Conservation (phyloP, 2,329 filamentous ascomycete species). For the Zymoseptoria crescenta region DNA sequence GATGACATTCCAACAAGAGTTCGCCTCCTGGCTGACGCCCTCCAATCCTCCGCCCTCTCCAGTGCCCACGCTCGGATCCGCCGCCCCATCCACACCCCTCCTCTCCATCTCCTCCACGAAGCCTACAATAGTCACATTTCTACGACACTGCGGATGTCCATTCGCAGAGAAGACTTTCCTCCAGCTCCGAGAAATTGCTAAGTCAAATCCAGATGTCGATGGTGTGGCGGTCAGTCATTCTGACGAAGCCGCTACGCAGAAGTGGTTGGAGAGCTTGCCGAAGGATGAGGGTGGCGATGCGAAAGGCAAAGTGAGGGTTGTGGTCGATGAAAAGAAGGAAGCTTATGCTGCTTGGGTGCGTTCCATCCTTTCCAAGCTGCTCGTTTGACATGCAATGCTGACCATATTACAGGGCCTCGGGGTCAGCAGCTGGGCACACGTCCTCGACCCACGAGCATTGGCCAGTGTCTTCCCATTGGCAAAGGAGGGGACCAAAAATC, state of each 20-base stretch:
- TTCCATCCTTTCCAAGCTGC: neutral
- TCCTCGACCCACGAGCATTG: slow-evolving; percentile 52
- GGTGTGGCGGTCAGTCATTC: slow-evolving; percentile 60
- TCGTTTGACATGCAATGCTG: neutral
- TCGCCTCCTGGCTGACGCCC: slow-evolving; percentile 37
- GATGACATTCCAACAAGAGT: slow-evolving; percentile 26
- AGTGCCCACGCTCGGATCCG: slow-evolving; percentile 45
- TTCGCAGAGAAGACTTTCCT: slow-evolving; percentile 49
- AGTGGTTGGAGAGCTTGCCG: slow-evolving; percentile 44
- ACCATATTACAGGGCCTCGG: slow-evolving; percentile 54
- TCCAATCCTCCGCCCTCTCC: slow-evolving; percentile 11
- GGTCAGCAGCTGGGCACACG: slow-evolving; percentile 53
- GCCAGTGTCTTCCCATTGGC: slow-evolving; percentile 51
- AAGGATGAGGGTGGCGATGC: slow-evolving; percentile 40
- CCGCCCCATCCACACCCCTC: slow-evolving; percentile 48
- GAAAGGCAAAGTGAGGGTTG: slow-evolving; percentile 49
- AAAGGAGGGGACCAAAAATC: slow-evolving; percentile 59
- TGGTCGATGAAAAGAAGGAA: slow-evolving; percentile 53
- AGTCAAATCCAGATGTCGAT: slow-evolving; percentile 42
- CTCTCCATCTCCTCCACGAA: slow-evolving; percentile 48
- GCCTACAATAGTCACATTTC: slow-evolving; percentile 57
- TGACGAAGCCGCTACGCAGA: slow-evolving; percentile 44
- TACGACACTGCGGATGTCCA: slow-evolving; percentile 67
- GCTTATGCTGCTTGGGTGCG: slow-evolving; percentile 45
- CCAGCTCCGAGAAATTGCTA: slow-evolving; percentile 46